These are phyloP conservation scores for Naganishia sp. DNA, from an alignment of 1,284 basidiomycete species.

Conservation along the genomic window DNA sequence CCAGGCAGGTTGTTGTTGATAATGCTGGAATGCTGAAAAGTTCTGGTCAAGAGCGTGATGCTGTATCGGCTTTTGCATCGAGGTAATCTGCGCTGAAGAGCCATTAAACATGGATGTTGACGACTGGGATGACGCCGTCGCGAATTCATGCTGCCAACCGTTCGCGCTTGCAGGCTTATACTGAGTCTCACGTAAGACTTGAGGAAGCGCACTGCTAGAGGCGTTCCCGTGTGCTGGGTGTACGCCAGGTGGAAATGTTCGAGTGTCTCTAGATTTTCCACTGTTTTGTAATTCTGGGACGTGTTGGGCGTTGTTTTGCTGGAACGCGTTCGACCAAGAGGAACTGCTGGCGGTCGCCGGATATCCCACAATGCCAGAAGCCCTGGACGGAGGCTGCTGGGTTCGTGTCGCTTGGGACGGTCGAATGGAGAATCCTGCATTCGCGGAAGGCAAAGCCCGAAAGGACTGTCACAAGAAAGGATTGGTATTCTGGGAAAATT, in stretches of 20 bases:
- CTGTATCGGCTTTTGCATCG: too few species aligned
- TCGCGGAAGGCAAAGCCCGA: constrained; percentile 4
- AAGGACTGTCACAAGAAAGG: neutral
- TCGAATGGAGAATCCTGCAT: neutral
- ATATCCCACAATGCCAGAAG: neutral
- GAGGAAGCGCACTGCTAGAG: too few species aligned
- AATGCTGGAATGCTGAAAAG: constrained; percentile 3
- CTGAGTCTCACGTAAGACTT: too few species aligned
- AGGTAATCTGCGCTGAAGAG: neutral
- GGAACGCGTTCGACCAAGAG: constrained; percentile 13
- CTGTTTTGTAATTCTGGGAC: neutral
- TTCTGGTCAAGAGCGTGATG: neutral
- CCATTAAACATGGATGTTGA: neutral
- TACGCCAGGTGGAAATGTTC: neutral
- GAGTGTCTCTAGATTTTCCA: constrained; percentile 5
- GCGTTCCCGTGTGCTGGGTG: too few species aligned
- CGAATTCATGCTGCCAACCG: constrained; percentile 8
- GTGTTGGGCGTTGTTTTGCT: constrained; percentile 2
- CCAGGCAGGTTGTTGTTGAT: constrained; percentile 1
- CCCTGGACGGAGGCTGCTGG: neutral
- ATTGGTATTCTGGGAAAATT: neutral
- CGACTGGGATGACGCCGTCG: neutral
- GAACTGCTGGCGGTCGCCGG: neutral
- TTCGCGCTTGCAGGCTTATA: neutral
- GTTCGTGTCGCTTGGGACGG: neutral